Percentiles rank a stretch among this genome's conserved stretches.
These are phyloP conservation scores for Myriosclerotinia curreyana DNA, from an alignment of 2,329 filamentous ascomycete genomes.

Conservation along the genomic window DNA sequence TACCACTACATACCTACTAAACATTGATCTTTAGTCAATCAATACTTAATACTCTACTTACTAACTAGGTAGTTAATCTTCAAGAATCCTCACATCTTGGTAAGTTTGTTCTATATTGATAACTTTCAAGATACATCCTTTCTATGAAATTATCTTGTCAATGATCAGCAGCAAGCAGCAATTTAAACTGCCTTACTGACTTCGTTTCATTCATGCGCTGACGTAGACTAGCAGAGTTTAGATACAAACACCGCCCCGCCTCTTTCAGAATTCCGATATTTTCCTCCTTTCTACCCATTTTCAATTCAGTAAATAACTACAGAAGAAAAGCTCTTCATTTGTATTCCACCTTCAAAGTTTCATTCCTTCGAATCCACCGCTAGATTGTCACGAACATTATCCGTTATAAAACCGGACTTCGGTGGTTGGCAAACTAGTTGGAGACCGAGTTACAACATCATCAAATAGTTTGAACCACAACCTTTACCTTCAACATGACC, in stretches of 20 bases:
- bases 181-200: conserved; percentile 2
- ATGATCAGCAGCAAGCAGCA: not conserved
- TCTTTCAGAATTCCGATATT: conserved; percentile 23
- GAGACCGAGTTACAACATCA: conserved; percentile 20
- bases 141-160: not conserved
- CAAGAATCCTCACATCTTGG: not conserved
- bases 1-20: no score
- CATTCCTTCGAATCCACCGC: conserved; percentile 8
- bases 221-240: conserved; percentile 38
- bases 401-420: conserved; percentile 31
- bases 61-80: not conserved
- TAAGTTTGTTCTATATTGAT: conserved; percentile 4
- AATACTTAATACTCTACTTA: conserved; percentile 11
- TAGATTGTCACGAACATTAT: conserved; percentile 15
- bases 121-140: not conserved
- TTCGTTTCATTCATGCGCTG: conserved; percentile 34
- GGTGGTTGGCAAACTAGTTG: conserved; percentile 20
- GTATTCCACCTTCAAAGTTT: conserved; percentile 7
- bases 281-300: conserved; percentile 21
- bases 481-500: conserved; percentile 54
- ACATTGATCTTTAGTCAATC: not conserved
- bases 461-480: conserved; percentile 10
- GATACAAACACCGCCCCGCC: conserved; percentile 36
- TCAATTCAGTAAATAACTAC: conserved; percentile 20
- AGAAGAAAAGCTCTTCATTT: conserved; percentile 9